Percentiles rank a stretch among this genome's conserved stretches.
Conservation (phyloP, 257 asterid species). For the Paulownia fortunei region DNA sequence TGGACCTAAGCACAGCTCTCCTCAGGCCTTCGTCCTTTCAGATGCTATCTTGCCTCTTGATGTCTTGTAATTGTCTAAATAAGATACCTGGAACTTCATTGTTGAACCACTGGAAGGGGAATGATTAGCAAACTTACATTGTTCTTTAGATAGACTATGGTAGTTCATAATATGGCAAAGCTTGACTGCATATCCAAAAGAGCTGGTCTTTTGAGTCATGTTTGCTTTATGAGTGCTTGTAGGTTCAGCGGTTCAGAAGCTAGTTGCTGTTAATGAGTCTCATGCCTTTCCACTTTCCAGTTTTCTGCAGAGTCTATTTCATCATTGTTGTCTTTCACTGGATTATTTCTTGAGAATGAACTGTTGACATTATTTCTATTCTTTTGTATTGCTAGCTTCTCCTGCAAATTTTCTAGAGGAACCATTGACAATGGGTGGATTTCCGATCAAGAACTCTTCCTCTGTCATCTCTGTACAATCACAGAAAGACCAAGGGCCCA, state of each 20-base stretch:
- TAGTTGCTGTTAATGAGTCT: not conserved
- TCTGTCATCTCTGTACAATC: conserved; percentile 49
- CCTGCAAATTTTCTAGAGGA: not conserved
- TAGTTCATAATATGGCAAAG: not conserved
- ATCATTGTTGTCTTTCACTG: not conserved
- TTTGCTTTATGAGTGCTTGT: not conserved
- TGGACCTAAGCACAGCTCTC: not conserved
- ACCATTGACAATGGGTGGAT: conserved; percentile 53
- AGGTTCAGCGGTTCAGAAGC: too few species aligned
- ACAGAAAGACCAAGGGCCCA: conserved; percentile 49
- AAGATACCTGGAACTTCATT: not conserved
- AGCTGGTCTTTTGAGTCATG: not conserved
- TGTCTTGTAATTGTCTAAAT: not conserved
- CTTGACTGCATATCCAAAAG: not conserved
- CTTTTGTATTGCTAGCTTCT: conserved; percentile 8
- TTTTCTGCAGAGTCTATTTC: not conserved
- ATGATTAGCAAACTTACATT: not conserved
- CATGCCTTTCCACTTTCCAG: not conserved
- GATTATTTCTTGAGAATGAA: not conserved
- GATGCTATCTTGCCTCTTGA: not conserved
- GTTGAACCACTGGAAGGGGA: not conserved
- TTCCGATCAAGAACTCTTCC: conserved; percentile 42
- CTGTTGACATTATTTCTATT: not conserved
- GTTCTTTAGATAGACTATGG: not conserved
- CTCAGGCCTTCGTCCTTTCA: not conserved